Conservation (phyloP, 2,329 filamentous ascomycete species). For the Teratosphaeria destructans region DNA sequence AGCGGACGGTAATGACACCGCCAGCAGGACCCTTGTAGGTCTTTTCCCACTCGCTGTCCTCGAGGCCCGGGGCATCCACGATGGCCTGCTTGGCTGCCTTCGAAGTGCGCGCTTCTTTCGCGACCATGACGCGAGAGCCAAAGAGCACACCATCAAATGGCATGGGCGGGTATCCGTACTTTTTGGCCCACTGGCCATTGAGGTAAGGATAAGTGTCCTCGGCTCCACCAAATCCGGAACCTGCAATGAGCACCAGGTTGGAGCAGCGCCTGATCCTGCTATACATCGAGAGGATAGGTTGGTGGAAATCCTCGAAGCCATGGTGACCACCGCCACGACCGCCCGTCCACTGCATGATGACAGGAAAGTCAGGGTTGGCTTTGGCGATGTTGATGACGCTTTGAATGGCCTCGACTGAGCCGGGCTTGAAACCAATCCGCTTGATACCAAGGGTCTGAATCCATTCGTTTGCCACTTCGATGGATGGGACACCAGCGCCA, state of each 20-base stretch:
- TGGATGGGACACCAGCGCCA: conserved; percentile 84
- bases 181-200: conserved; percentile 77
- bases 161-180: conserved; percentile 83
- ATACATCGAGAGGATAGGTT: conserved; percentile 86
- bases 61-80: conserved; percentile 70
- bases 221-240: conserved; percentile 81
- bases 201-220: conserved; percentile 90
- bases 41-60: conserved; percentile 78
- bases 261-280: conserved; percentile 71
- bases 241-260: conserved; percentile 82
- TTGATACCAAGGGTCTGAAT: conserved; percentile 87
- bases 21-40: conserved; percentile 86
- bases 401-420: conserved; percentile 79
- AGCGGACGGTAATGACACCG: conserved; percentile 90
- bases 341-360: conserved; percentile 90
- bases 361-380: conserved; percentile 87
- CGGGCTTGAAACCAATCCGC: conserved; percentile 90
- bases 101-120: conserved; percentile 84
- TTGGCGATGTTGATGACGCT: conserved; percentile 85
- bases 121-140: conserved; percentile 88
- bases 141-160: conserved; percentile 88
- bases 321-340: conserved; percentile 90
- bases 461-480: conserved; percentile 87
- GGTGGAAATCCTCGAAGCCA: conserved; percentile 91
- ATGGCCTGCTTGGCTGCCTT: conserved; percentile 83